These are phyloP conservation scores for Cyberlindnera mississippiensis DNA, from an alignment of 805 yeast species.

Conservation along the genomic window DNA sequence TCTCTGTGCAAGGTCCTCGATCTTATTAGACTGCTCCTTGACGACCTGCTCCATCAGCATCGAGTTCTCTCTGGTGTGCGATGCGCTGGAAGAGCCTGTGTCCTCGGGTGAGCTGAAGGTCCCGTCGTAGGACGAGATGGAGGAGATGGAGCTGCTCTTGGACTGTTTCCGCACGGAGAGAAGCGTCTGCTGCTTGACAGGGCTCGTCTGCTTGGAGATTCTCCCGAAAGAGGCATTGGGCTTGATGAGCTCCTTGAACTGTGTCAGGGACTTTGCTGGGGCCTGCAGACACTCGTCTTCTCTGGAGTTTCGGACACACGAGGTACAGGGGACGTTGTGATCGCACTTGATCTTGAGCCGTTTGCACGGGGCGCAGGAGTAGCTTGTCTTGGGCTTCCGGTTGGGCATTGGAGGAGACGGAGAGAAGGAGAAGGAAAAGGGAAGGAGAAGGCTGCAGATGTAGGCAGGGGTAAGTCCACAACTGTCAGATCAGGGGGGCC, in stretches of 20 bases:
- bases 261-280: conserved; percentile 18
- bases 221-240: conserved; percentile 22
- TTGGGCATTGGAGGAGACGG: too few relatives aligned
- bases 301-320: conserved; percentile 14
- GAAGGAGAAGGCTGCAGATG: too few relatives aligned
- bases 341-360: conserved; percentile 21
- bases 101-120: conserved; percentile 5
- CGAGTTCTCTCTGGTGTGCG: not conserved
- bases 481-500: too few relatives aligned
- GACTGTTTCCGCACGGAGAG: conserved; percentile 3
- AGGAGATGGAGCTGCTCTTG: conserved; percentile 6
- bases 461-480: too few relatives aligned
- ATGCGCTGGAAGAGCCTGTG: not conserved
- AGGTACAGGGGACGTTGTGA: conserved; percentile 19
- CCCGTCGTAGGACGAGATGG: conserved; percentile 5
- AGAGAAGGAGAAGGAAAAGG: too few relatives aligned
- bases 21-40: conserved; percentile 1
- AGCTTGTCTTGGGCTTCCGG: conserved; percentile 16
- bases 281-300: conserved; percentile 15
- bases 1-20: conserved; percentile 8
- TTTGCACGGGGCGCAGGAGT: conserved; percentile 21
- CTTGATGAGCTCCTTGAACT: conserved; percentile 18
- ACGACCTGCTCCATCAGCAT: conserved; percentile 1
- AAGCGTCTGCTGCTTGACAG: conserved; percentile 1
- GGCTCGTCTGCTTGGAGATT: conserved; percentile 13